Evolutionary conservation across 1,284 basidiomycete species (phyloP).

Genomic region (Malassezia caprae): DNA sequence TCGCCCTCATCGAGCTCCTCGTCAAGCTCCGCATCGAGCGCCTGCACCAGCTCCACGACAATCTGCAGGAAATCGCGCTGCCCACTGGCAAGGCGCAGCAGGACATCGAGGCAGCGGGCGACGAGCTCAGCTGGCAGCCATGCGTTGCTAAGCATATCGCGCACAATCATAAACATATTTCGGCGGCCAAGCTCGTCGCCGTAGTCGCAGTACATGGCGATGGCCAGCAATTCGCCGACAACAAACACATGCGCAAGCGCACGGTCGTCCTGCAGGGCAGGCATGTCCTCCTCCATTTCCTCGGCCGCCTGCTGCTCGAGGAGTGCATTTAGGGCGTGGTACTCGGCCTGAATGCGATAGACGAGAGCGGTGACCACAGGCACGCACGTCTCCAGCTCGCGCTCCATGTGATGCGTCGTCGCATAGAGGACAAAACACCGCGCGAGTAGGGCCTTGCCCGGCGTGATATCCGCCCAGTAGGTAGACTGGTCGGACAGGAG

Average conservation of each 20-base stretch:
- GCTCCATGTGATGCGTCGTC: slow-evolving; percentile 56
- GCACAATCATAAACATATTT: slow-evolving; percentile 62
- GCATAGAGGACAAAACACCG: slow-evolving; percentile 78
- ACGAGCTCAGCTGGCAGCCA: slow-evolving; percentile 69
- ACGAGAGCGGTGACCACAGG: slow-evolving; percentile 84
- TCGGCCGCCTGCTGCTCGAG: slow-evolving; percentile 29
- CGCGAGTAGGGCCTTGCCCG: slow-evolving; percentile 72
- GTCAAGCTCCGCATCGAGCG: slow-evolving; percentile 34
- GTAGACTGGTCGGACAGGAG: slow-evolving; percentile 58
- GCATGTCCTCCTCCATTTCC: slow-evolving; percentile 20
- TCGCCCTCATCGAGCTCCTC: slow-evolving; percentile 20
- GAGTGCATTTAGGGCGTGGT: slow-evolving; percentile 23
- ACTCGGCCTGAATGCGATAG: slow-evolving; percentile 66
- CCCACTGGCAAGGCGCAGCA: slow-evolving; percentile 69
- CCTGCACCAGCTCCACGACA: slow-evolving; percentile 80
- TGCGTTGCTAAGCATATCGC: slow-evolving; percentile 60
- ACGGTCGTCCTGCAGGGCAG: slow-evolving; percentile 11
- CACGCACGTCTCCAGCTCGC: slow-evolving; percentile 63
- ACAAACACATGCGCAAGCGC: slow-evolving; percentile 57
- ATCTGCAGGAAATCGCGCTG: slow-evolving; percentile 87
- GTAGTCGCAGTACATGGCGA: slow-evolving; percentile 78
- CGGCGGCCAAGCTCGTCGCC: slow-evolving; percentile 86
- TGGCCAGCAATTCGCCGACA: slow-evolving; percentile 67
- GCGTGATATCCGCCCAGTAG: slow-evolving; percentile 68
- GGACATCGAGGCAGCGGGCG: slow-evolving; percentile 71